Base-by-base conservation (phyloP, 129 eudicot species). In the Sambucus nigra region DNA sequence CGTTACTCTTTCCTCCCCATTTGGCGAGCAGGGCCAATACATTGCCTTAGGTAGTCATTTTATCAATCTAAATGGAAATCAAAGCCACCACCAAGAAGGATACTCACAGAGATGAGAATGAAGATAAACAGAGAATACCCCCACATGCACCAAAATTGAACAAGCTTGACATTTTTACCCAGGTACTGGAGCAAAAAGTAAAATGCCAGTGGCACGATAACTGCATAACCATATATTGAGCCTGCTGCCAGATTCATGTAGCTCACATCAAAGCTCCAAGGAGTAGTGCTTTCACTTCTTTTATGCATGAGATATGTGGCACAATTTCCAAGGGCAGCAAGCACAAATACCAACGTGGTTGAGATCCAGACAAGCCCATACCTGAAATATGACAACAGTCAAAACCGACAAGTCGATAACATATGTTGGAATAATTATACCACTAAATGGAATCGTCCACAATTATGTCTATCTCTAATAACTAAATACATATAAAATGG, bases 91-190 rank as follows among this genome's bases (percentile, higher is more conserved):
- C 44, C 14, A 54, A 39, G 17, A 50, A 16, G 32, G 44, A 61
- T 56, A 77, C 95, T 86, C 66, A 92, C 99, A 53, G 89, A 79
- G 66, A 78, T 74, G 63, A 86, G 77, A 27, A 86, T 67, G 64
- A 92, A 80, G 44, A 92, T 65, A 79, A 80, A 86, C 56, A 92
- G 95, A 9, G 99, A 92, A 68, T 92, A 92, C 47, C 99, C 99
- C 99, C 99, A 92, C 89, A 92, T 69, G 87, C 99, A 92, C 99
- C 99, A 92, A 51, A 85, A 80, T 64, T 79, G 94, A 38, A 92
- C 42, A 73, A 92, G 84, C 71, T 86, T 85, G 65, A 78, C 84
- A 27, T 51, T 86, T 59, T 94, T 69, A 62, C 95, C 95, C 64
- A 92, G 52, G 73, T 92, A 92, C 79, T 76, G 95, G 69, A 92